Evolutionary conservation across 2,329 filamentous ascomycete species (phyloP), one percentile per base, ranked within the genome.

Genomic region (Westerdykella sp.): DNA sequence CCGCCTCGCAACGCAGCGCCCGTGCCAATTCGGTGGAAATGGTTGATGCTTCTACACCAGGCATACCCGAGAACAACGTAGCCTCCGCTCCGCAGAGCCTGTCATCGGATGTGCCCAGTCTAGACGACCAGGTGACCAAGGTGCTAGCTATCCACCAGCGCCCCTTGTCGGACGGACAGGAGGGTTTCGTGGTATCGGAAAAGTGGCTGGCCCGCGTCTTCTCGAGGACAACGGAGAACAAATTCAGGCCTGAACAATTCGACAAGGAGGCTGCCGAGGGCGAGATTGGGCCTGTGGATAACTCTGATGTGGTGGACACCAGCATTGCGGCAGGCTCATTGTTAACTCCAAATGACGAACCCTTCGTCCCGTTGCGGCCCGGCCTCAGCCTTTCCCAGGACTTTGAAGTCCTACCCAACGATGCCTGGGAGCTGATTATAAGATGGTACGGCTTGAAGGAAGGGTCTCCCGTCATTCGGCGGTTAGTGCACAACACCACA

Each of bases 201-300:
- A 75, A 75, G 46, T 97, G 93, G 93, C 75, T 96, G 28, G 75
- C 78, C 44, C 62, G 63, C 31, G 63, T 67, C 5, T 63, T 56
- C 48, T 57, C 63, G 3, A 49, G 63, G 23, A 65, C 60, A 4
- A 51, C 60, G 22, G 62, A 67, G 31, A 60, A 65, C 39, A 49
- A 45, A 36, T 46, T 43, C 46, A 53, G 50, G 25, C 74, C 73
- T 15, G 73, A 76, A 48, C 75, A 78, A 40, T 71, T 69, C 32
- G 71, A 76, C 47, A 85, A 85, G 49, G 69, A 74, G n/a, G 76
- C 77, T 9, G 62, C 73, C 10, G 76, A 83, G 45, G 79, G 78
- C 6, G 76, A 80, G 4, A 77, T 93, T 43, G 89, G 89, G 1
- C 85, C 87, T 0, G 78, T 97, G 25, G 88, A 96, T 71, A 96